Percentiles rank a stretch among this genome's conserved stretches.
Evolutionary conservation across 2,329 filamentous ascomycete genomes (phyloP).

Genomic region (Aspergillus costaricaensis): DNA sequence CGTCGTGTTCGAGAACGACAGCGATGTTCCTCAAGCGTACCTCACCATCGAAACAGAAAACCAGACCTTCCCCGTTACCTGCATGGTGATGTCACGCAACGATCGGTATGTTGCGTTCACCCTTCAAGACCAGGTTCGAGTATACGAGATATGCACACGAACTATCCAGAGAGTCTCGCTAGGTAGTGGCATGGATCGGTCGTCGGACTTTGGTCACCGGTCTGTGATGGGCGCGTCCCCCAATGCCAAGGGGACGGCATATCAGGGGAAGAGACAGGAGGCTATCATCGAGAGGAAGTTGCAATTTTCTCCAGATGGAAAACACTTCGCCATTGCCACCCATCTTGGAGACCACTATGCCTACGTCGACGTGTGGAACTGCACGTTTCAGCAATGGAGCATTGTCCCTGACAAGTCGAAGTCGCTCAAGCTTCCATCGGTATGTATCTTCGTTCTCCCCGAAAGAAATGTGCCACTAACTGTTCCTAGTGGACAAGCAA

Average conservation of each 20-base stretch:
- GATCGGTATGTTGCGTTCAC: slow-evolving; percentile 26
- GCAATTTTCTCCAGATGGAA: slow-evolving; percentile 37
- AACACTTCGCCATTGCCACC: slow-evolving; percentile 35
- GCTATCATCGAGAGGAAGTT: slow-evolving; percentile 34
- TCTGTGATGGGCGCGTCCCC: background rate
- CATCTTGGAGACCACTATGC: slow-evolving; percentile 34
- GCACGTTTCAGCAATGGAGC: slow-evolving; percentile 21
- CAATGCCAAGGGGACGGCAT: slow-evolving; percentile 1
- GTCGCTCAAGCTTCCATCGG: slow-evolving; percentile 23
- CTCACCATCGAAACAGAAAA: slow-evolving; percentile 33
- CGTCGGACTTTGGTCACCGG: slow-evolving; percentile 10
- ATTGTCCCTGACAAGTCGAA: slow-evolving; percentile 18
- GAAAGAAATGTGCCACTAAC: too few relatives aligned
- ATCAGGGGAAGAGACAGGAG: slow-evolving; percentile 19
- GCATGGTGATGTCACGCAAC: slow-evolving; percentile 27
- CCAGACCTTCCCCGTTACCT: slow-evolving; percentile 16
- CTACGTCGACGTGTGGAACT: slow-evolving; percentile 27
- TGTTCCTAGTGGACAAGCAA: slow-evolving; percentile 32
- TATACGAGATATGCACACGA: slow-evolving; percentile 22
- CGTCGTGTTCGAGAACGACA: slow-evolving; percentile 31
- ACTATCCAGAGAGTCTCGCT: slow-evolving; percentile 19
- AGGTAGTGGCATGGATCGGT: slow-evolving; percentile 12
- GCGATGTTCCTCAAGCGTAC: slow-evolving; percentile 22
- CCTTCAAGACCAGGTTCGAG: slow-evolving; percentile 22
- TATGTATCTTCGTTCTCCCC: slow-evolving; percentile 9